Conservation (phyloP, 106 monocot genomes). For the Apostasia ramifera region DNA sequence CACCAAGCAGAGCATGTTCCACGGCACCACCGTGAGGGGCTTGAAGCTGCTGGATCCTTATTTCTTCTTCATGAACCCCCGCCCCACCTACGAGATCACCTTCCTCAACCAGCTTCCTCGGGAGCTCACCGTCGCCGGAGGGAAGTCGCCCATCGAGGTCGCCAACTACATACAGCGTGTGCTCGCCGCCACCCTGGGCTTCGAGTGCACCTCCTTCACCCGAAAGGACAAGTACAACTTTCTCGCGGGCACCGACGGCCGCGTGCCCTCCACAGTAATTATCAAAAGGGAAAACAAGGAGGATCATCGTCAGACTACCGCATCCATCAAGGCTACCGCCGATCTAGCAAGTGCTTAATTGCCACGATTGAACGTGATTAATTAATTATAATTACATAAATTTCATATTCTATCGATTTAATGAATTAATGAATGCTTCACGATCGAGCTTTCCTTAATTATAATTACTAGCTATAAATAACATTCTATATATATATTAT, state of each 20-base stretch:
- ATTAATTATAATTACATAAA: too few relatives aligned
- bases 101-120: slow-evolving; percentile 52
- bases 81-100: slow-evolving; percentile 63
- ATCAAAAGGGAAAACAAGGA: too few relatives aligned
- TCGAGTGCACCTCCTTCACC: slow-evolving; percentile 64
- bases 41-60: slow-evolving; percentile 63
- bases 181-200: slow-evolving; percentile 42
- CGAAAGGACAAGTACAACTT: slow-evolving; percentile 67
- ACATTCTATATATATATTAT: too few relatives aligned
- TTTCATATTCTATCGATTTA: too few relatives aligned
- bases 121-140: slow-evolving; percentile 39
- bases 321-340: too few relatives aligned
- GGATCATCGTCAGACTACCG: too few relatives aligned
- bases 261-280: slow-evolving; percentile 5
- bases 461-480: too few relatives aligned
- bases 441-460: too few relatives aligned
- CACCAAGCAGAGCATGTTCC: slow-evolving; percentile 45
- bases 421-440: too few relatives aligned
- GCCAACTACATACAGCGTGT: slow-evolving; percentile 64
- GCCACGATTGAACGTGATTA: too few relatives aligned
- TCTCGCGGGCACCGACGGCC: slow-evolving; percentile 70
- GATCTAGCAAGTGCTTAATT: too few relatives aligned
- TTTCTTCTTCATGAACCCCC: slow-evolving; percentile 76
- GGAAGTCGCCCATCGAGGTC: slow-evolving; percentile 45
- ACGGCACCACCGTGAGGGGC: slow-evolving; percentile 54